Evolutionary conservation across 73 alveolate species (phyloP).

Genomic region (Urostyla sp.): DNA sequence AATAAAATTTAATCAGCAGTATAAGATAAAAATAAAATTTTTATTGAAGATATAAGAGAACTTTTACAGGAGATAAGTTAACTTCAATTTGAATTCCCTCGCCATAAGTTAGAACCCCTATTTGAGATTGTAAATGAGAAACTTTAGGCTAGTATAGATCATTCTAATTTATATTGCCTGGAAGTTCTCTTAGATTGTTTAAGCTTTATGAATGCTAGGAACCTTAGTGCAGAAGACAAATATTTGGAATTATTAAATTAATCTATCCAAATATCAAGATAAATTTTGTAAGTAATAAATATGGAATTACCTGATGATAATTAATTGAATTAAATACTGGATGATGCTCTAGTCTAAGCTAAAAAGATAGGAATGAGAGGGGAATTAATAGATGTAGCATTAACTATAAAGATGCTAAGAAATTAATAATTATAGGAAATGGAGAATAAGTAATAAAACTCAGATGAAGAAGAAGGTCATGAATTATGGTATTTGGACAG

Average conservation of each 20-base stretch:
- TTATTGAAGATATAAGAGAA: constrained; percentile 58
- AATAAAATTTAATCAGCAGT: constrained; percentile 11
- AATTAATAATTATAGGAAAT: constrained; percentile 48
- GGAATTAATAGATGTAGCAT: constrained; percentile 46
- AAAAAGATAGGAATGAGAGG: constrained; percentile 60
- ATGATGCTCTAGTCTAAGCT: constrained; percentile 29
- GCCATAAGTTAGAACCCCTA: constrained; percentile 40
- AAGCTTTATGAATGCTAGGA: constrained; percentile 42
- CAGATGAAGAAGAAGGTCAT: constrained; percentile 43
- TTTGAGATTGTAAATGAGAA: constrained; percentile 52
- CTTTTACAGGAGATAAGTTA: constrained; percentile 27
- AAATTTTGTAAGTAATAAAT: constrained; percentile 30
- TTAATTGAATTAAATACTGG: constrained; percentile 45
- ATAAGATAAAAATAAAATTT: neutral
- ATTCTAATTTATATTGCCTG: constrained; percentile 47
- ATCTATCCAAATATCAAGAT: constrained; percentile 36
- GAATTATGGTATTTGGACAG: neutral
- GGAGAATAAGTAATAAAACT: constrained; percentile 15
- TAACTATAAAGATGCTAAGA: constrained; percentile 47
- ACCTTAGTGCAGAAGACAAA: constrained; percentile 21
- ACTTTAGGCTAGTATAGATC: constrained; percentile 12
- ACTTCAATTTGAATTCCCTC: constrained; percentile 53
- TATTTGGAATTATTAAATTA: constrained; percentile 12
- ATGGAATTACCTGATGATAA: constrained; percentile 55
- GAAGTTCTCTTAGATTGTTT: constrained; percentile 53